phyloP scores from a whole-genome alignment of 1,139 yeast genomes.

The Scheffersomyces cryptocercus region DNA sequence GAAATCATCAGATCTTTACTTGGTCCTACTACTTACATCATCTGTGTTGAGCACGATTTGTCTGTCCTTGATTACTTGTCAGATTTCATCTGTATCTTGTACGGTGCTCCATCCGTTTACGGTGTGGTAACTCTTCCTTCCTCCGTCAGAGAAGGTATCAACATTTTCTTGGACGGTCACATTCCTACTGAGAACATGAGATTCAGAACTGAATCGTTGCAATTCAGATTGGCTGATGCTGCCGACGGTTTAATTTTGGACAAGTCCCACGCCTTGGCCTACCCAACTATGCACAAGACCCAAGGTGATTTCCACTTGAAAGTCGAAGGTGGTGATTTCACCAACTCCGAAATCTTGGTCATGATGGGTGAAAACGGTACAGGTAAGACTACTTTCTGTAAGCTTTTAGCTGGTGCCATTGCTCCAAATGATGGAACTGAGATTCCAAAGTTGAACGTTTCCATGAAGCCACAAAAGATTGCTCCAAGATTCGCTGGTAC shows the following conservation, averaged over 20 bases:
- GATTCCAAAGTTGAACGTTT: slow-evolving; percentile 85
- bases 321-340: slow-evolving; percentile 85
- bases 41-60: slow-evolving; percentile 97
- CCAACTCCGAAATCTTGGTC: slow-evolving; percentile 94
- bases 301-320: slow-evolving; percentile 91
- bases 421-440: slow-evolving; percentile 77
- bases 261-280: slow-evolving; percentile 72
- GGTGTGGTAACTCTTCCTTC: slow-evolving; percentile 97
- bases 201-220: slow-evolving; percentile 93
- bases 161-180: slow-evolving; percentile 96
- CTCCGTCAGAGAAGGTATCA: slow-evolving; percentile 97
- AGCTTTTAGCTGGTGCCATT: slow-evolving; percentile 87
- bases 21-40: slow-evolving; percentile 74
- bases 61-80: slow-evolving; percentile 95
- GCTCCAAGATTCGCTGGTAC: slow-evolving; percentile 99
- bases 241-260: slow-evolving; percentile 76
- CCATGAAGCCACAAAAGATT: slow-evolving; percentile 98
- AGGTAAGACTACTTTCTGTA: slow-evolving; percentile 97
- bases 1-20: slow-evolving; percentile 85
- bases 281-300: slow-evolving; percentile 84
- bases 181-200: slow-evolving; percentile 96
- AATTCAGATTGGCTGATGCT: slow-evolving; percentile 93
- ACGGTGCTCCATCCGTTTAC: slow-evolving; percentile 97
- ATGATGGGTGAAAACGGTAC: slow-evolving; percentile 99
- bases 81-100: slow-evolving; percentile 91